Percentiles rank a stretch among this genome's conserved stretches.
Conservation (phyloP, 148 eudicot genomes). For the Vaccinium darrowii region DNA sequence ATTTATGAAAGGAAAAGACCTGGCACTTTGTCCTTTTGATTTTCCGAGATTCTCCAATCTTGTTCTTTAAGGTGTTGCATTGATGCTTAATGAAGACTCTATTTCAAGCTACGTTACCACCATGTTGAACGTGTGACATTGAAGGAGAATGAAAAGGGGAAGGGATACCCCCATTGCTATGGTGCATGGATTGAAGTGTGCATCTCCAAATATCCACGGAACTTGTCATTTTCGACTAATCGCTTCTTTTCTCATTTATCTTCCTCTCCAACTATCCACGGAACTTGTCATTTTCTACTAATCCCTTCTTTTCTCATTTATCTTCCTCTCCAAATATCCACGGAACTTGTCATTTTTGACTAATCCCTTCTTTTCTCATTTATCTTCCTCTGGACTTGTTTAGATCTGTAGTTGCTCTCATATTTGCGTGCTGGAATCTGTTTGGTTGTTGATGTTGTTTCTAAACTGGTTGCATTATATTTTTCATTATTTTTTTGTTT, state of each 20-base stretch:
- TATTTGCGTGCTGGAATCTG: not conserved
- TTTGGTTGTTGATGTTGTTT: not conserved
- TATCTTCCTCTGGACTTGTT: not conserved
- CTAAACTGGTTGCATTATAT: not conserved
- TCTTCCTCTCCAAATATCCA: no score
- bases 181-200: no score
- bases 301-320: no score
- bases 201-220: no score
- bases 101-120: not conserved
- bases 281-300: no score
- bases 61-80: not conserved
- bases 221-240: no score
- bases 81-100: not conserved
- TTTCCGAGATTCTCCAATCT: not conserved
- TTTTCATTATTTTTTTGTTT: slow-evolving; percentile 14
- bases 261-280: no score
- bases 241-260: no score
- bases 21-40: not conserved
- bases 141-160: no score
- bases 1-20: not conserved
- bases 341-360: no score
- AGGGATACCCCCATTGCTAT: no score
- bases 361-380: not conserved
- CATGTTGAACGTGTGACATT: no score
- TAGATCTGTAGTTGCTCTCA: not conserved